Evolutionary conservation across 352 stramenopile species (phyloP).

Genomic region (Phytophthora palmivora): DNA sequence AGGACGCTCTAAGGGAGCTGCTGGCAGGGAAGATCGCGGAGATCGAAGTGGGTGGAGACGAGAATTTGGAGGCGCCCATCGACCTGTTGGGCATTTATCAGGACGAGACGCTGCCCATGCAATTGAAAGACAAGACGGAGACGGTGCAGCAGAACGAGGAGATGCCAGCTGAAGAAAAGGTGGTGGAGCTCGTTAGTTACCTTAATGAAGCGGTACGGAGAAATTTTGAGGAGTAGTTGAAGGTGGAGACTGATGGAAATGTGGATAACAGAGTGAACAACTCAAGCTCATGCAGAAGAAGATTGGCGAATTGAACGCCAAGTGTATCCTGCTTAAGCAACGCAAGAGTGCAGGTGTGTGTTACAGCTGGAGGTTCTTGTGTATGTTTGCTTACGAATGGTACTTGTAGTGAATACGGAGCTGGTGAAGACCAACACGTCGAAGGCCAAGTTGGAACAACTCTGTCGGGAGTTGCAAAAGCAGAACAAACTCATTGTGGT

Average conservation of each 20-base stretch:
- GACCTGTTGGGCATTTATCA: slow-evolving; percentile 77
- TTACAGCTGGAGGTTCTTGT: neutral
- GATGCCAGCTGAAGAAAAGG: slow-evolving; percentile 57
- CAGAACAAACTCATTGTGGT: slow-evolving; percentile 90
- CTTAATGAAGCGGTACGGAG: slow-evolving; percentile 55
- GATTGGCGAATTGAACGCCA: slow-evolving; percentile 81
- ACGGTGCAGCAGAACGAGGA: slow-evolving; percentile 45
- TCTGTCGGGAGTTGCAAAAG: slow-evolving; percentile 88
- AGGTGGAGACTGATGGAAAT: slow-evolving; percentile 1
- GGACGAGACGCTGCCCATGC: slow-evolving; percentile 55
- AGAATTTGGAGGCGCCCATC: slow-evolving; percentile 79
- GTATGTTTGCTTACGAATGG: neutral
- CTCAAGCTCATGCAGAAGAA: slow-evolving; percentile 80
- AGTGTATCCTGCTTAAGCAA: slow-evolving; percentile 80
- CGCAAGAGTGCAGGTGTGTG: slow-evolving; percentile 66
- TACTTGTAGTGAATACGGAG: slow-evolving; percentile 58
- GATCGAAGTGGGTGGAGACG: slow-evolving; percentile 83
- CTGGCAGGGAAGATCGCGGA: slow-evolving; percentile 87
- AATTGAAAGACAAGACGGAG: slow-evolving; percentile 45
- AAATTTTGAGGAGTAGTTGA: neutral
- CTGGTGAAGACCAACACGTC: slow-evolving; percentile 67
- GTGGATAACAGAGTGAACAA: slow-evolving; percentile 52
- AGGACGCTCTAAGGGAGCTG: slow-evolving; percentile 78
- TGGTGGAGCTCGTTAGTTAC: slow-evolving; percentile 40
- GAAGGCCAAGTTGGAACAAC: slow-evolving; percentile 83